A percentile compares a stretch with the other conserved stretches of the same genome.
These are phyloP conservation scores for Colletotrichum horii DNA, from an alignment of 2,329 filamentous ascomycete genomes.

Conservation along the genomic window DNA sequence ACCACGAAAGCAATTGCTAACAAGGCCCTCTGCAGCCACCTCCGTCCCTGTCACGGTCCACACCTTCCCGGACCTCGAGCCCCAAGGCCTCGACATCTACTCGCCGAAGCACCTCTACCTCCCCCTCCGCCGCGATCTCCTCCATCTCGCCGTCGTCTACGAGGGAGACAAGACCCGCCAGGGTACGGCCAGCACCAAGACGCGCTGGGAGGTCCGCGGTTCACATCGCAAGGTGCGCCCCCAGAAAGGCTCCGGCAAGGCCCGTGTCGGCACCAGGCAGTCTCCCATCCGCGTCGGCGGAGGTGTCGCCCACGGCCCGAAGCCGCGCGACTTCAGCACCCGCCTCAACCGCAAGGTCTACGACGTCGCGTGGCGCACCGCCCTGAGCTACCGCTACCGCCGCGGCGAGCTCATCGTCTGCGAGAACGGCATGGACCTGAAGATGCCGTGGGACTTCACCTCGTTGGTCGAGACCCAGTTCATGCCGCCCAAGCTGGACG, in stretches of 20 bases:
- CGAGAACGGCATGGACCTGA: slow-evolving; percentile 76
- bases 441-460: slow-evolving; percentile 55
- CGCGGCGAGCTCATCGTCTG: slow-evolving; percentile 87
- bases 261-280: slow-evolving; percentile 81
- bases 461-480: slow-evolving; percentile 40
- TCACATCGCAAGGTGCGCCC: slow-evolving; percentile 81
- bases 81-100: slow-evolving; percentile 77
- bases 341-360: slow-evolving; percentile 87
- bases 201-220: slow-evolving; percentile 81
- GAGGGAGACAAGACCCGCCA: slow-evolving; percentile 89
- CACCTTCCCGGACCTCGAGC: slow-evolving; percentile 88
- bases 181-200: slow-evolving; percentile 85
- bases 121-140: slow-evolving; percentile 86
- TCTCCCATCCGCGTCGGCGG: slow-evolving; percentile 84
- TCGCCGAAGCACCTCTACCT: slow-evolving; percentile 83
- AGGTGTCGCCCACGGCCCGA: slow-evolving; percentile 88
- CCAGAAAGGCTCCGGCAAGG: slow-evolving; percentile 85
- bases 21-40: slow-evolving; percentile 43
- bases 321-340: slow-evolving; percentile 89
- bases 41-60: slow-evolving; percentile 86
- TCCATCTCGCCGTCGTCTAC: slow-evolving; percentile 90
- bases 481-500: slow-evolving; percentile 53
- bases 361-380: slow-evolving; percentile 93
- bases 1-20: slow-evolving; percentile 4
- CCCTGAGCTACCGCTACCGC: slow-evolving; percentile 88